Conservation (phyloP, 225 moss, liverwort and hornwort species). For the Takakia lepidozioides region DNA sequence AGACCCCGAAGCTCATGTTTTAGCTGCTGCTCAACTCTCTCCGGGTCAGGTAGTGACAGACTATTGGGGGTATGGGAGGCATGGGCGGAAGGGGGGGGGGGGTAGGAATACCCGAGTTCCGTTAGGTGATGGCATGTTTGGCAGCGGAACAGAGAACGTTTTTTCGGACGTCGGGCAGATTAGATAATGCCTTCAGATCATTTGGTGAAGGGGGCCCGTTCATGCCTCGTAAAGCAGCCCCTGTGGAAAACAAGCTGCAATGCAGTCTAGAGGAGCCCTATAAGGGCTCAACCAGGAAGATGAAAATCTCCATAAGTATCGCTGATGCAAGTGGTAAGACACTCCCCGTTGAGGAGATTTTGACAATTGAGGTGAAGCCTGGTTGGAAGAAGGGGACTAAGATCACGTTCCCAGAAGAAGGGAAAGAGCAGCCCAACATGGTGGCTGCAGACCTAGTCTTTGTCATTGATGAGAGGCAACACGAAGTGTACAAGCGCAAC, state of each 20-base stretch:
- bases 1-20: too few species aligned
- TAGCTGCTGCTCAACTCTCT: too few species aligned
- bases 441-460: constrained; percentile 54
- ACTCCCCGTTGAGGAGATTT: constrained; percentile 51
- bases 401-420: constrained; percentile 58
- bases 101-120: constrained; percentile 19
- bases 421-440: constrained; percentile 46
- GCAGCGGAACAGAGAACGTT: constrained; percentile 33
- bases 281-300: constrained; percentile 42
- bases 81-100: constrained; percentile 26
- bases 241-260: constrained; percentile 57
- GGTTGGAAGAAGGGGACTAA: constrained; percentile 64
- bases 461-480: constrained; percentile 58
- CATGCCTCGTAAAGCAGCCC: constrained; percentile 25
- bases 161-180: too few species aligned
- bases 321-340: constrained; percentile 50
- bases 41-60: too few species aligned
- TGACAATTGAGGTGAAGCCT: constrained; percentile 59
- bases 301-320: constrained; percentile 59
- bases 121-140: constrained; percentile 53
- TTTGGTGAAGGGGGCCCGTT: constrained; percentile 22
- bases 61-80: constrained; percentile 25
- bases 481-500: constrained; percentile 49
- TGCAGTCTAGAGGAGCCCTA: constrained; percentile 54
- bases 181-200: constrained; percentile 15